These are phyloP conservation scores for Martiniozyma abietophila DNA, from an alignment of 805 yeast genomes.

Conservation along the genomic window DNA sequence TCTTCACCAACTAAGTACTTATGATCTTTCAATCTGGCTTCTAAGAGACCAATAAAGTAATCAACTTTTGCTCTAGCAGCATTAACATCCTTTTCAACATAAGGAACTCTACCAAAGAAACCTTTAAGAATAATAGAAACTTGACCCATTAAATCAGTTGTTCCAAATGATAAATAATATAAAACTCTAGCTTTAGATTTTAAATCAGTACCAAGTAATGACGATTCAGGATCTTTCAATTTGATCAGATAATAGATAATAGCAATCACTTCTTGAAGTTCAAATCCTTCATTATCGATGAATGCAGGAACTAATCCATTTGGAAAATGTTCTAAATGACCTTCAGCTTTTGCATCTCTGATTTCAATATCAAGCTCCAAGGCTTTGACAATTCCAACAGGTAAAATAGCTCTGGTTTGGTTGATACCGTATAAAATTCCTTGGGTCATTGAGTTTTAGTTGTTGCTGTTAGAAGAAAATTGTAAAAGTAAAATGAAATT, in stretches of 20 bases:
- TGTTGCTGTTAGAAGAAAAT: constrained; percentile 1
- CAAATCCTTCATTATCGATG: neutral
- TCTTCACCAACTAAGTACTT: constrained; percentile 38
- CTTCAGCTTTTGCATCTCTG: constrained; percentile 19
- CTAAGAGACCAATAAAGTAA: constrained; percentile 34
- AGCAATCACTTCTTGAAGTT: neutral
- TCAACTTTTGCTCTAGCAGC: constrained; percentile 27
- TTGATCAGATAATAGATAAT: neutral
- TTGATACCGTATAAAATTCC: constrained; percentile 26
- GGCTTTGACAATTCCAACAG: constrained; percentile 39
- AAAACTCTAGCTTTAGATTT: neutral
- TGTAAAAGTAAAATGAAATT: too few relatives aligned
- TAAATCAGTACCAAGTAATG: neutral
- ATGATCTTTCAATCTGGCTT: constrained; percentile 39
- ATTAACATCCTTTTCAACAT: constrained; percentile 54
- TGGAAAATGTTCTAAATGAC: too few relatives aligned
- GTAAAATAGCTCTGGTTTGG: constrained; percentile 24
- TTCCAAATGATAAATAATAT: neutral
- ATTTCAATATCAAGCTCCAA: constrained; percentile 46
- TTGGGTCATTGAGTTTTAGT: constrained; percentile 23
- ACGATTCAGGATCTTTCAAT: neutral
- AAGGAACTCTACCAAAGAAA: constrained; percentile 53
- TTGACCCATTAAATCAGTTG: neutral
- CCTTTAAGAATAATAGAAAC: neutral
- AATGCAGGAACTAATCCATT: neutral